Evolutionary conservation across 2,329 filamentous ascomycete species (phyloP), one percentile per base, ranked within the genome.

Genomic region (Plenodomus lindquistii): DNA sequence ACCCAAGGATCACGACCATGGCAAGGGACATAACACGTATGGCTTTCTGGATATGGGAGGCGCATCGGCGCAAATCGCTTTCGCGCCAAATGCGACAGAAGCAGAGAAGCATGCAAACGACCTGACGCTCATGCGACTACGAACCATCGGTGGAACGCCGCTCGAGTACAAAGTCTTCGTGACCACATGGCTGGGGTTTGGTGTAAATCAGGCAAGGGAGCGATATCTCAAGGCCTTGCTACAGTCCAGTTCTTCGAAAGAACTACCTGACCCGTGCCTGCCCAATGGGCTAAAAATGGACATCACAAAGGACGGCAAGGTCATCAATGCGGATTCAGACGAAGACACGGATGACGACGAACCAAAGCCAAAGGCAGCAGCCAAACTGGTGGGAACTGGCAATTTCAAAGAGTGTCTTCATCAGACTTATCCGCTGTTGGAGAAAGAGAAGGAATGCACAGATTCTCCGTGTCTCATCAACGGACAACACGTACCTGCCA

Each of bases 31-130:
- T 69, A 89, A 92, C 66, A 99, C 94, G 0, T 99, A 97, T 71
- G 94, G 94, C 0, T 99, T 99, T 66, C 77, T 99, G 52, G 94
- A 99, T 69, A 99, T 99, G 95, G 94, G 94, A 41, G 94, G 94
- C 42, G 94, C 94, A 20, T 97, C 93, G 0, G 93, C 94, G 15
- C 94, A 99, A 74, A 97, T 99, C 65, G 94, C 95, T 0, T 99
- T 99, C 72, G 93, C 92, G 2, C 94, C 94, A 1, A 99, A 99
- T 72, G 76, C 82, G 3, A 97, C 94, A 1, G 94, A 99, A 71
- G 86, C 91, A 1, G 83, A 86, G 64, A 94, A 91, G 66, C 95
- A 99, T 70, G 87, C 90, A 0, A 83, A 97, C 54, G 91, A 97
- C 67, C 76, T 99, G 46, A 96, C 91, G 56, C 73, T 97, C 13